phyloP scores from a whole-genome alignment of 2,329 filamentous ascomycete species.

The Fusarium tricinctum region DNA sequence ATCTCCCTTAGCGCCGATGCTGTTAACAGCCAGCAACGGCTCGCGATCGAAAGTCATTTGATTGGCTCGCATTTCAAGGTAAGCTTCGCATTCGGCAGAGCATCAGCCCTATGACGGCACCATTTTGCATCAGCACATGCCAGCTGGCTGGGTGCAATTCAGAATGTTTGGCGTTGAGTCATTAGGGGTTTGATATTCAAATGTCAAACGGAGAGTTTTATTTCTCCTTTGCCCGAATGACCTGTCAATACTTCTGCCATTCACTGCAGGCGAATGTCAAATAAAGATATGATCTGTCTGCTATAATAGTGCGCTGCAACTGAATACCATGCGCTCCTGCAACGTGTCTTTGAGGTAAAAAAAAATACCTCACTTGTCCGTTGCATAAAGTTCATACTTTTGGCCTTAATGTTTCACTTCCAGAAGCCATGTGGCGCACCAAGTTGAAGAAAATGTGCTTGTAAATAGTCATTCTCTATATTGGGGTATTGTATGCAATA shows the following conservation, averaged over 20 bases:
- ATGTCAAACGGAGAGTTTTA: too few species aligned
- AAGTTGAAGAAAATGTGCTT: neutral
- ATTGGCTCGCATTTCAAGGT: slow-evolving; percentile 1
- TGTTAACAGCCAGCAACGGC: neutral
- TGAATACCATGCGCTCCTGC: neutral
- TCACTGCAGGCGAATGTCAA: too few species aligned
- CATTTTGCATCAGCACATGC: neutral
- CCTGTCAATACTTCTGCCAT: too few species aligned
- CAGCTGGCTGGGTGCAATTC: too few species aligned
- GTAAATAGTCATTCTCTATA: neutral
- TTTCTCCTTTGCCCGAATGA: too few species aligned
- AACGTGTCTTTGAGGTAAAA: neutral
- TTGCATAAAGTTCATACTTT: too few species aligned
- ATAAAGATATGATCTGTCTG: neutral
- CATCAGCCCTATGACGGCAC: slow-evolving; percentile 24
- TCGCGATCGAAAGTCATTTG: neutral
- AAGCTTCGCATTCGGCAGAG: slow-evolving; percentile 20
- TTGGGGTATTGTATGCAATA: slow-evolving; percentile 3
- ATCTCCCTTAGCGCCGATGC: slow-evolving; percentile 4
- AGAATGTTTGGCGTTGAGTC: too few species aligned
- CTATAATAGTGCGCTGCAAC: neutral
- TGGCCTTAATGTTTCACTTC: neutral
- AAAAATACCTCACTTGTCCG: too few species aligned
- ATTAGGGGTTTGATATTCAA: too few species aligned
- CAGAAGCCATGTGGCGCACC: neutral